Base-by-base conservation (phyloP, 139 green algal genomes). In the Tetraselmis striata region DNA sequence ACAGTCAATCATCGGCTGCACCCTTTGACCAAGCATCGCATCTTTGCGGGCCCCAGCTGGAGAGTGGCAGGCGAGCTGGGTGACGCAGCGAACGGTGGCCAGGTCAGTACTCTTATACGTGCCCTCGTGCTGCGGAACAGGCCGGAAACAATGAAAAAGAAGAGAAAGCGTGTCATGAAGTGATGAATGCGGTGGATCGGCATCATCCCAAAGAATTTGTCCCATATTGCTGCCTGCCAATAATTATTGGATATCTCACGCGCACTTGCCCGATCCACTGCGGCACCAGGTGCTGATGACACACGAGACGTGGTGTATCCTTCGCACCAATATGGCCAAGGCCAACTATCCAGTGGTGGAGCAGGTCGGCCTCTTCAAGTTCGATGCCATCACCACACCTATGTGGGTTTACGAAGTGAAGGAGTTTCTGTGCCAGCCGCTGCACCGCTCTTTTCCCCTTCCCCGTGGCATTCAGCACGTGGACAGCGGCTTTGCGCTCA, bases 341-440 rank as follows among this genome's bases (percentile, higher is more conserved):
- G 92, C 90, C 25, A 87, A 86, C 32, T 96, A 95, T 84, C 94
- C 94, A 0, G 88, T 92, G n/a, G 86, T 97, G 31, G 86, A 92
- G 75, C 90, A 93, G 81, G 75, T 94, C 80, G 94, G 94, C 23
- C 83, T 91, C 74, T 96, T 86, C 82, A 86, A 88, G 80, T 77
- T 95, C 30, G 76, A 87, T 22, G 74, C 32, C 31, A 89, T 80
- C 80, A 83, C 81, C 23, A 59, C 32, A 1, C 90, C 90, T 1
- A 83, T 91, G 1, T 95, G 87, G 85, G 80, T 96, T 26, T 96
- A 95, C 76, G 84, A 93, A 81, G 85, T 90, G 27, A 84, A 59
- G 11, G 87, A 93, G 78, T 80, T 90, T 28, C 82, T 95, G 31
- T 88, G 86, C 2, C 88, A 84, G 76, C 92, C 90, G 1, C 85